Conservation (phyloP, 2,329 filamentous ascomycete species). For the Nannizzia gypsea region DNA sequence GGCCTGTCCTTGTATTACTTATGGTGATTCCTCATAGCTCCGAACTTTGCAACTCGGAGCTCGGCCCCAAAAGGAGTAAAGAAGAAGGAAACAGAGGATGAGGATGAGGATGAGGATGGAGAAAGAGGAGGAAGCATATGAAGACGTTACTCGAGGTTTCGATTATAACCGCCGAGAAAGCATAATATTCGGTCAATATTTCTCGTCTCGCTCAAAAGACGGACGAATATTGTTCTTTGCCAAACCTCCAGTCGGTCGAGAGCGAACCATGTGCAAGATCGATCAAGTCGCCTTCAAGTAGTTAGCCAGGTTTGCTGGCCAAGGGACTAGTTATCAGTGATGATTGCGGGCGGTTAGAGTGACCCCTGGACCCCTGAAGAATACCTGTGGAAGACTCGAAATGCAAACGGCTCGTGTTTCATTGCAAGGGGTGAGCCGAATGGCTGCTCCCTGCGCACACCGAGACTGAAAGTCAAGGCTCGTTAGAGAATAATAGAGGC, state of each 20-base stretch:
- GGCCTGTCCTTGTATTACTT: neutral
- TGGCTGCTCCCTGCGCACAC: neutral
- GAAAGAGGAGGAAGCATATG: neutral
- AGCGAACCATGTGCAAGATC: neutral
- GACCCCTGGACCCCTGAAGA: neutral
- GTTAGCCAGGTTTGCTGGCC: neutral
- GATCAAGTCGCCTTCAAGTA: neutral
- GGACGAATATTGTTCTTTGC: neutral
- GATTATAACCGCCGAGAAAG: neutral
- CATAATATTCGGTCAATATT: neutral
- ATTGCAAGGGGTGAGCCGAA: neutral
- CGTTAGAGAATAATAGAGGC: neutral
- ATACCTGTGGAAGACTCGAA: neutral
- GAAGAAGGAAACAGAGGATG: no score
- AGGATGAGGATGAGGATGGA: no score
- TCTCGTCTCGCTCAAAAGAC: neutral
- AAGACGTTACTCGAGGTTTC: no score
- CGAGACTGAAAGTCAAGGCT: neutral
- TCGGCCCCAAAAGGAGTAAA: neutral
- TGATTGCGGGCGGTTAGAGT: neutral
- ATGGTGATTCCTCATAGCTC: neutral
- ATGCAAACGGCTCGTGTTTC: conserved; percentile 3
- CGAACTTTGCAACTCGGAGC: neutral
- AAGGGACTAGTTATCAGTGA: neutral
- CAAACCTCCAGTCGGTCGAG: neutral